Conservation (phyloP, 306 rosid species). For the Gastrolobium bilobum region DNA sequence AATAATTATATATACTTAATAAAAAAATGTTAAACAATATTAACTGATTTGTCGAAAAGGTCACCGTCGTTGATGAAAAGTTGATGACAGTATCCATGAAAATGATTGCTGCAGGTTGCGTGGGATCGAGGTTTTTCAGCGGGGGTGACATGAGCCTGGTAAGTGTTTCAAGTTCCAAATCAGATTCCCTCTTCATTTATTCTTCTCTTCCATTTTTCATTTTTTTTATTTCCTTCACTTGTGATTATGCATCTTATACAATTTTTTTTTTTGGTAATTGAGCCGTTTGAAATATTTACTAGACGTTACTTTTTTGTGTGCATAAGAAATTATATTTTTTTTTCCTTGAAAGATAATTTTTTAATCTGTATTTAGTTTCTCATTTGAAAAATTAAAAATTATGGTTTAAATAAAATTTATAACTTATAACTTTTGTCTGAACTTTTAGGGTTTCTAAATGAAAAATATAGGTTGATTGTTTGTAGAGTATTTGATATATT, state of each 20-base stretch:
- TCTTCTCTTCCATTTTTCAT: background rate
- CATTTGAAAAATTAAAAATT: too few relatives aligned
- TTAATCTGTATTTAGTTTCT: too few relatives aligned
- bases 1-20: too few relatives aligned
- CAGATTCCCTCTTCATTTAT: slow-evolving; percentile 18
- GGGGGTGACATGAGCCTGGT: slow-evolving; percentile 69
- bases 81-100: background rate
- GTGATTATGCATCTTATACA: background rate
- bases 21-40: too few relatives aligned
- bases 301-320: too few relatives aligned
- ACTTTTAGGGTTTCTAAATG: too few relatives aligned
- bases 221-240: background rate
- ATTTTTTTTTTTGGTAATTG: background rate
- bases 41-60: background rate
- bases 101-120: slow-evolving; percentile 63
- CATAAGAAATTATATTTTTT: too few relatives aligned
- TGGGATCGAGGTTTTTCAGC: slow-evolving; percentile 68
- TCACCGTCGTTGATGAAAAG: background rate
- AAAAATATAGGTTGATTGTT: background rate
- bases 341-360: too few relatives aligned
- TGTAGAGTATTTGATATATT: background rate
- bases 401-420: too few relatives aligned
- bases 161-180: slow-evolving; percentile 46
- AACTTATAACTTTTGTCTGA: too few relatives aligned
- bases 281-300: too few relatives aligned